These are phyloP conservation scores for Fusarium nodosum DNA, from an alignment of 2,329 filamentous ascomycete species.

Conservation along the genomic window DNA sequence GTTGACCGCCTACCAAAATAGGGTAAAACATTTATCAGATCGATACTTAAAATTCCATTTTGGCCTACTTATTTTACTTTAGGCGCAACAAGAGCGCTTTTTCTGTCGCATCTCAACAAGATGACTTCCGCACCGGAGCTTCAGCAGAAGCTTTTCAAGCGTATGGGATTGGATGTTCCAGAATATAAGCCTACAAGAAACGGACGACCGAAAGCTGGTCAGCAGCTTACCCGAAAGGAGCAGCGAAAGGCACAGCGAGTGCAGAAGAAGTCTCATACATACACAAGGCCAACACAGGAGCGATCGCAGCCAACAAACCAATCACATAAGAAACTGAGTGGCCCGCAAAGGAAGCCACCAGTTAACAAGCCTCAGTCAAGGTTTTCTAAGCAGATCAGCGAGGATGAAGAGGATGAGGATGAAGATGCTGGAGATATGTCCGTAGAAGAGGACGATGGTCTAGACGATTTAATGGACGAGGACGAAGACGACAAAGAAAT, in stretches of 20 bases:
- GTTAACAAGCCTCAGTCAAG: slow-evolving; percentile 15
- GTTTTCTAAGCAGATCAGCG: slow-evolving; percentile 16
- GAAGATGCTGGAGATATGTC: slow-evolving; percentile 22
- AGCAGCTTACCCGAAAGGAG: slow-evolving; percentile 67
- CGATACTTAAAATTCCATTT: slow-evolving; percentile 24
- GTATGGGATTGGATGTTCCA: slow-evolving; percentile 54
- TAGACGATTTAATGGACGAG: slow-evolving; percentile 42
- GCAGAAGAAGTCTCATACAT: slow-evolving; percentile 67
- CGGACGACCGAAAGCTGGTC: slow-evolving; percentile 33
- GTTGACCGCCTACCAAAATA: slow-evolving; percentile 30
- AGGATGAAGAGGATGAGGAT: slow-evolving; percentile 36
- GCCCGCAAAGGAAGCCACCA: slow-evolving; percentile 8
- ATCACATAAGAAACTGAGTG: slow-evolving; percentile 22
- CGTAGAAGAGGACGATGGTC: slow-evolving; percentile 46
- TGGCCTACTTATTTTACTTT: background rate
- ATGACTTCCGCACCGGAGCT: slow-evolving; percentile 52
- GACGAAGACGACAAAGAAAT: slow-evolving; percentile 43
- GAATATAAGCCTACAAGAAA: slow-evolving; percentile 36
- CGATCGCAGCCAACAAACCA: slow-evolving; percentile 8
- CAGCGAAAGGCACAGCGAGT: slow-evolving; percentile 75
- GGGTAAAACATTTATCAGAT: slow-evolving; percentile 17
- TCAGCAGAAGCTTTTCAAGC: slow-evolving; percentile 56
- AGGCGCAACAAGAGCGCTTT: background rate
- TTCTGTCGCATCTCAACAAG: slow-evolving; percentile 5
- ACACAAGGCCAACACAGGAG: slow-evolving; percentile 40